Evolutionary conservation across 1,284 basidiomycete genomes (phyloP).

Genomic region (Cryptococcus sp.): DNA sequence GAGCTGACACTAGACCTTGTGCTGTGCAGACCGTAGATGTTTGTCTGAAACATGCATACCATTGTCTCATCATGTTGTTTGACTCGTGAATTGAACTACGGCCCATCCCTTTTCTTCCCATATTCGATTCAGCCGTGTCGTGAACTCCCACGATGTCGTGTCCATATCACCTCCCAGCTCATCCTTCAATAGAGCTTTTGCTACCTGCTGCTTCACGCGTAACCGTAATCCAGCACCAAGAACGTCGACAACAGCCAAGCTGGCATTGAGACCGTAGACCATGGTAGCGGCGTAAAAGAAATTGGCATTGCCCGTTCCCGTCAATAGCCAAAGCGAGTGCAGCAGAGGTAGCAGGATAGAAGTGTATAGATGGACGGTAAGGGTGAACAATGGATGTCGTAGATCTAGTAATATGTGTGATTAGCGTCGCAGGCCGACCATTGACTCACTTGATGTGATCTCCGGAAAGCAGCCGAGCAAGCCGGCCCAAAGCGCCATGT

Average conservation of each 20-base stretch:
- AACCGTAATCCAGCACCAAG: slow-evolving; percentile 70
- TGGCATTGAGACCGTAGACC: slow-evolving; percentile 86
- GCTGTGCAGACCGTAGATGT: neutral
- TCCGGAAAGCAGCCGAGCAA: slow-evolving; percentile 83
- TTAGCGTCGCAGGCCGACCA: neutral
- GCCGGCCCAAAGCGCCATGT: slow-evolving; percentile 80
- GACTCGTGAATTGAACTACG: slow-evolving; percentile 21
- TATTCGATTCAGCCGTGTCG: slow-evolving; percentile 2
- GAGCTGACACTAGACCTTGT: neutral
- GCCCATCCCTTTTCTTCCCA: slow-evolving; percentile 20
- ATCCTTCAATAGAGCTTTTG: neutral
- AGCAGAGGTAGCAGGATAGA: slow-evolving; percentile 85
- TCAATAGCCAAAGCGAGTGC: slow-evolving; percentile 85
- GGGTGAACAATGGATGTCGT: slow-evolving; percentile 81
- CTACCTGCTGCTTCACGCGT: slow-evolving; percentile 16
- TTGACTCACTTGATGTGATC: slow-evolving; percentile 69
- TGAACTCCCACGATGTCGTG: neutral
- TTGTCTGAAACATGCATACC: neutral
- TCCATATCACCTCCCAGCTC: slow-evolving; percentile 2
- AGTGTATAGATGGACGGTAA: slow-evolving; percentile 80
- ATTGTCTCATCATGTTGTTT: slow-evolving; percentile 7
- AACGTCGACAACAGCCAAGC: slow-evolving; percentile 76
- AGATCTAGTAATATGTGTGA: slow-evolving; percentile 63
- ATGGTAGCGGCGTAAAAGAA: slow-evolving; percentile 96
- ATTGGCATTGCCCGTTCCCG: slow-evolving; percentile 95